Conservation (phyloP, 2,329 filamentous ascomycete genomes). For the Xylaria sp. region DNA sequence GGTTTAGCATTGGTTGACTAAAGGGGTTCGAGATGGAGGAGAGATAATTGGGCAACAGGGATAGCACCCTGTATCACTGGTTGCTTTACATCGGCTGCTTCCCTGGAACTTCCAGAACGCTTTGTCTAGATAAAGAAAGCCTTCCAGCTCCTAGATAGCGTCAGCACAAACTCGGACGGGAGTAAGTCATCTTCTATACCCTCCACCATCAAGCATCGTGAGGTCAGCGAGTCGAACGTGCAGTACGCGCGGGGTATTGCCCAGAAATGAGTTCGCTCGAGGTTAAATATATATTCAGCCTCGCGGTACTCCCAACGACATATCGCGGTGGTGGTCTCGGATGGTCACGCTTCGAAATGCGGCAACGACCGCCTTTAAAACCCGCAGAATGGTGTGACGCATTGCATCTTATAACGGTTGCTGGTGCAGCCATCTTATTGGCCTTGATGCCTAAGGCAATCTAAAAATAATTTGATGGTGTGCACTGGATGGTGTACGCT, state of each 20-base stretch:
- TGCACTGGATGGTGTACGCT: neutral
- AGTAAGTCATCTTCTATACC: constrained; percentile 17
- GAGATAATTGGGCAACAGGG: neutral
- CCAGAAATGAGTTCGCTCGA: constrained; percentile 1
- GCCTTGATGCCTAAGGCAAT: neutral
- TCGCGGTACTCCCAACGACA: neutral
- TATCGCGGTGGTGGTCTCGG: no score
- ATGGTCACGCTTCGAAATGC: neutral
- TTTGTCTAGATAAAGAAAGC: constrained; percentile 63
- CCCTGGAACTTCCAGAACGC: constrained; percentile 44
- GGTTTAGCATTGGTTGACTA: neutral
- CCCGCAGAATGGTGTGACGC: neutral
- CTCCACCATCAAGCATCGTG: constrained; percentile 1
- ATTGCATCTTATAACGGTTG: neutral
- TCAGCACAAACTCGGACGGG: constrained; percentile 3
- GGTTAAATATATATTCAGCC: constrained; percentile 28
- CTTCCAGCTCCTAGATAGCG: constrained; percentile 35
- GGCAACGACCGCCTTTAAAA: neutral
- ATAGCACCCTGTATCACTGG: constrained; percentile 43
- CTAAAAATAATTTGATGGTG: constrained; percentile 25
- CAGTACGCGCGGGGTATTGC: neutral
- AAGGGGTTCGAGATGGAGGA: neutral
- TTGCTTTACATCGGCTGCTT: constrained; percentile 49
- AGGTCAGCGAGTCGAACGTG: neutral
- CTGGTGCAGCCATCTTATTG: neutral